Base-by-base conservation (phyloP, 352 stramenopile genomes). In the Globisporangium cystogenes region DNA sequence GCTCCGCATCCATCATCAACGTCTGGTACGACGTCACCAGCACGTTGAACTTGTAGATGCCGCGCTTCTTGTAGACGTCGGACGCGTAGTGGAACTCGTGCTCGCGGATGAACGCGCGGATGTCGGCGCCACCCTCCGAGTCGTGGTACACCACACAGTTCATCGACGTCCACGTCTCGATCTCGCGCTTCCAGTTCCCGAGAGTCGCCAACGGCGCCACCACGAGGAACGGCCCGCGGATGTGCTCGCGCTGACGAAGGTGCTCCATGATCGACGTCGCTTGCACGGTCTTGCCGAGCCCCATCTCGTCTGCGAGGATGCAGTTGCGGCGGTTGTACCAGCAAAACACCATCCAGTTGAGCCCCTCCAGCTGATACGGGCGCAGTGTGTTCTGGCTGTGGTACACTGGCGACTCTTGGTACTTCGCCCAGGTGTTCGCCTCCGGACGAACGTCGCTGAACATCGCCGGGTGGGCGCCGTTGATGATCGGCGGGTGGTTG, bases 121-220 rank as follows among this genome's bases (percentile, higher is more conserved):
- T 93, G 53, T 98, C 93, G 6, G 77, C 80, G 18, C 87, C 89
- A 27, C 87, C 86, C 23, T 96, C 92, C 16, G 84, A 97, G 44
- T 98, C 98, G 68, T 99, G 97, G 58, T 99, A 99, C 5, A 99
- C 88, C 40, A 99, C 88, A 46, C 95, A 98, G 65, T 99, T 99
- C 65, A 99, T 94, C 50, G 93, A 82, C n/a, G 96, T 99, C 98
- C 98, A 99, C 24, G 77, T 90, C 54, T 98, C 84, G 56, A 99
- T 99, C 68, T 99, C 98, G 41, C 96, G 86, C 60, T 99, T 93
- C 98, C 98, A 99, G 68, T 99, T 98, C 20, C 90, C 83, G 26
- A 99, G 80, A 2, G 97, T 99, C 10, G 93, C 98, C 16, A 99
- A 81, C 12, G 97, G 97, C 4, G 96, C 97, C 39, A 99, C 90